Evolutionary conservation across 306 rosid genomes (phyloP).

Genomic region (Casuarina glauca): DNA sequence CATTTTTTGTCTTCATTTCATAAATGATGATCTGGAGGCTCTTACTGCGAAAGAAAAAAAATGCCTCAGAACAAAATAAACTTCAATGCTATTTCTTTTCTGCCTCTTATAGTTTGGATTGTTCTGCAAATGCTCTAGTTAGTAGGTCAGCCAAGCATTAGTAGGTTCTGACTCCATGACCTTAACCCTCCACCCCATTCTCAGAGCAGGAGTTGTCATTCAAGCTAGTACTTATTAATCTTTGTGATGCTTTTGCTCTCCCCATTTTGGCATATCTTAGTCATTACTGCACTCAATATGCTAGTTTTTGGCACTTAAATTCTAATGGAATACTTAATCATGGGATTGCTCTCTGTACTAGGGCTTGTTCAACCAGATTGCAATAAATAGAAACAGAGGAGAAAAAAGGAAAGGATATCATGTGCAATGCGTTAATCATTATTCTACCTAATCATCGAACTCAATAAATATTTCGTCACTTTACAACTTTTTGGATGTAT

Average conservation of each 20-base stretch:
- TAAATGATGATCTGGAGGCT: conserved; percentile 8
- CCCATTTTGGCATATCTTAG: not conserved
- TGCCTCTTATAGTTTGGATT: not conserved
- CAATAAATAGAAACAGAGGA: not conserved
- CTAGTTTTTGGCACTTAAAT: not conserved
- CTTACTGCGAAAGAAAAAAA: not conserved
- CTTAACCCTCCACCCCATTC: not conserved
- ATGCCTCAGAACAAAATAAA: not conserved
- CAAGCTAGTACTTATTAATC: not conserved
- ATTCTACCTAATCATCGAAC: no score
- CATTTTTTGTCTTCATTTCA: not conserved
- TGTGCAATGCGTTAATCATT: not conserved
- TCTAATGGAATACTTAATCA: not conserved
- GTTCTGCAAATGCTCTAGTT: not conserved
- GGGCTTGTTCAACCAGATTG: not conserved
- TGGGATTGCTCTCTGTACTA: not conserved
- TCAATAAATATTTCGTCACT: not conserved
- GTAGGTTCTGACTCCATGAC: not conserved
- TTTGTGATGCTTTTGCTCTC: not conserved
- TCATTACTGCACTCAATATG: not conserved
- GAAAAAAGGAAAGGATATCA: not conserved
- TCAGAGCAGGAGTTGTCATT: not conserved
- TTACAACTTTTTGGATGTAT: not conserved
- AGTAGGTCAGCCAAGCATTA: not conserved
- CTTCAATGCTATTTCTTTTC: not conserved